Base-by-base conservation (phyloP, 2,329 filamentous ascomycete genomes). In the Fusarium sp. region DNA sequence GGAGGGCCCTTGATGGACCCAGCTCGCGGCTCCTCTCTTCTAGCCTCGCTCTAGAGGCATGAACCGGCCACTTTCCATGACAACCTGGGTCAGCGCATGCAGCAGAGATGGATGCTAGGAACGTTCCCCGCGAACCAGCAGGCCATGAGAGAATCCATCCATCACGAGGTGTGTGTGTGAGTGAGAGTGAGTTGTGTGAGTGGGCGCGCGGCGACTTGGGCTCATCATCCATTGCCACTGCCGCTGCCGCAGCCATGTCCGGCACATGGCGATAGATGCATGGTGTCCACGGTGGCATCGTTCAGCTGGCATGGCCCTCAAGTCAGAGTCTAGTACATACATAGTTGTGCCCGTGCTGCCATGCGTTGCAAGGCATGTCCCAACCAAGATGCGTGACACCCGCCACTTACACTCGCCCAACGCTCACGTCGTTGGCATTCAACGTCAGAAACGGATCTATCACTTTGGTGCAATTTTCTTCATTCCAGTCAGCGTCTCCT, bases 101-200 rank as follows among this genome's bases (percentile, higher is more conserved):
- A 34, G 18, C n/a, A 31, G 18, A 10, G 39, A 46, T 36, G 39
- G 51, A 27, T 57, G 51, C 36, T 62, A 30, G 52, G 52, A 70
- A 67, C 58, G 60, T 50, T 57, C 37, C 62, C 51, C 34, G 36
- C 52, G 58, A 60, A 59, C 57, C 57, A 63, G 16, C 50, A 51
- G 55, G 44, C 34, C 44, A 58, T 64, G 47, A 27, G n/a, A 43
- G 16, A 39, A 48, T 52, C 58, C 63, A 37, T 63, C 34, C 44
- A 54, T 60, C 53, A 64, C 63, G 43, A 63, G 59, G 48, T 63
- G 63, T 59, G 63, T 59, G 63, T n/a, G 65, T 66, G 62, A 56
- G 53, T 66, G 56, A 43, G 46, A 15, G 46, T 50, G 46, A 31
- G 43, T 46, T 46, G 31, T 34, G 31, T 34, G 31, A 34, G 31